Evolutionary conservation across 2,329 filamentous ascomycete species (phyloP).

Genomic region (Talaromyces sp.): DNA sequence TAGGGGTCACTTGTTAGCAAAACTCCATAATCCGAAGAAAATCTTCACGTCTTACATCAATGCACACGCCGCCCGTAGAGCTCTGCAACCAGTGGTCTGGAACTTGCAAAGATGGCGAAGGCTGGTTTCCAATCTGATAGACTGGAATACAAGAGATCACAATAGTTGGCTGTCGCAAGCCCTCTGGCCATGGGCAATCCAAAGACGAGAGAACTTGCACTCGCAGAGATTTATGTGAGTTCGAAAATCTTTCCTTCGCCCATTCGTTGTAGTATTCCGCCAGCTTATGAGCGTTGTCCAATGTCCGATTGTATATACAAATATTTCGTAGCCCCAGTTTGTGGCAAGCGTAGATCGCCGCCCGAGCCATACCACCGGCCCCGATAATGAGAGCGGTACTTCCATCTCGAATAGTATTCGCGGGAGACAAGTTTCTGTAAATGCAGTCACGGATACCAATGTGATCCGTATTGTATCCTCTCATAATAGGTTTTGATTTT

Average conservation of each 20-base stretch:
- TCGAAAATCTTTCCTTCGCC: neutral
- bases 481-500: slow-evolving; percentile 7
- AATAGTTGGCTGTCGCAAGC: neutral
- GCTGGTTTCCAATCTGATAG: neutral
- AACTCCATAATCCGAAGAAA: too few relatives aligned
- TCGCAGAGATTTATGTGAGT: too few relatives aligned
- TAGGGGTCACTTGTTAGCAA: neutral
- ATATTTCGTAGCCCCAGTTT: slow-evolving; percentile 17
- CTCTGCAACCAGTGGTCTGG: slow-evolving; percentile 2
- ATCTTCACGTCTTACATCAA: neutral
- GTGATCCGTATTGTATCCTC: slow-evolving; percentile 26
- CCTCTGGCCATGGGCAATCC: neutral
- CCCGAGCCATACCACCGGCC: slow-evolving; percentile 13
- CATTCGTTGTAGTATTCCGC: slow-evolving; percentile 1
- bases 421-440: slow-evolving; percentile 17
- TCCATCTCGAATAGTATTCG: slow-evolving; percentile 1
- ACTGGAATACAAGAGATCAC: slow-evolving; percentile 1
- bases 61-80: slow-evolving; percentile 2
- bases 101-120: neutral
- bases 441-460: slow-evolving; percentile 25
- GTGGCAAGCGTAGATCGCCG: slow-evolving; percentile 22
- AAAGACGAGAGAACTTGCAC: neutral
- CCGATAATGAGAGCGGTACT: slow-evolving; percentile 11
- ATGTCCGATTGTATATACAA: slow-evolving; percentile 24
- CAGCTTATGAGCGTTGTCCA: neutral